Base-by-base conservation (phyloP, 2,329 filamentous ascomycete genomes). In the Fusarium caatingaense region DNA sequence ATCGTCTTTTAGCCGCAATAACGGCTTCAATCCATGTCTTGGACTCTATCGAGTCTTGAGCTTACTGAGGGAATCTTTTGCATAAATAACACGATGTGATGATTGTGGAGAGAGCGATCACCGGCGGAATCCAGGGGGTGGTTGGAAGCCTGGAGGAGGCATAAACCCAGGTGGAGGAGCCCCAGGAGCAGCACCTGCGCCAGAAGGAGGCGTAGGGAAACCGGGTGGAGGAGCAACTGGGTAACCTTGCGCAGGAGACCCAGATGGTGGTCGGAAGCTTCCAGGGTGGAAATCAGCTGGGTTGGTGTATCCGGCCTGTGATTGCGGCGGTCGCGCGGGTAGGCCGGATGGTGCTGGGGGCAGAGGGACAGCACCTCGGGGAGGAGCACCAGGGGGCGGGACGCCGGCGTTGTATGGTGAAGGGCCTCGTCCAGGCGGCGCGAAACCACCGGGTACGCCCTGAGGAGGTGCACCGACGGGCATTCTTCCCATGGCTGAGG, bases 341-440 rank as follows among this genome's bases (percentile, higher is more conserved):
- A 87, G 78, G 2, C 85, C 85, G 1, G 84, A 82, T 0, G 85
- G 85, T 0, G 85, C 81, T 11, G 84, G 82, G 1, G 84, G 85
- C 4, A 87, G 80, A 51, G 79, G 79, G n/a, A 72, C 75, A 4
- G 76, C 67, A n/a, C 74, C 75, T 16, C 78, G 76, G 12, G 77
- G 76, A 20, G 66, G 66, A 6, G 64, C 74, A 40, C 73, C 72
- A 25, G 76, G 76, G n/a, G 76, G 67, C 6, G 67, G 69, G 12
- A 71, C 67, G 21, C 71, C 69, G 18, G 73, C 70, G 40, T 74
- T 78, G 63, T 81, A 82, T 10, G 78, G 76, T 9, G 81, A 75
- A 12, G 79, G 79, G 5, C 76, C 78, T 56, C 79, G 74, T 7
- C 66, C 69, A 5, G 79, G 80, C 28, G 79, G 79, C 18, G 79